Conservation (phyloP, 75 land plant species). For the Gnetum montanum region DNA sequence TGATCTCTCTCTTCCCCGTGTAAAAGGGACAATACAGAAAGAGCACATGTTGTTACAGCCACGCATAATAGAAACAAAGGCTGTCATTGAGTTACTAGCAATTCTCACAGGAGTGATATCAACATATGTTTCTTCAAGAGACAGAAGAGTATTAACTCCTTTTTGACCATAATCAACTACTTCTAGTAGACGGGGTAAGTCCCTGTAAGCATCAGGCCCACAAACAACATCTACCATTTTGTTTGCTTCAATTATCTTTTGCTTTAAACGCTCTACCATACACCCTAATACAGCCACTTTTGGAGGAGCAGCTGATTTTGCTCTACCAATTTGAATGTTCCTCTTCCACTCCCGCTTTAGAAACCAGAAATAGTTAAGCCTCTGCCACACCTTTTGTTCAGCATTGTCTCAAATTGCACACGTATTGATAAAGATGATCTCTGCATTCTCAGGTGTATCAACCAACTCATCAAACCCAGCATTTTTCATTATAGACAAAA, state of each 20-base stretch:
- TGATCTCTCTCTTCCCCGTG: constrained; percentile 95
- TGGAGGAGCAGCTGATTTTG: constrained; percentile 53
- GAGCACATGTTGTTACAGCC: constrained; percentile 99
- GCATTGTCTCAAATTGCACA: constrained; percentile 99
- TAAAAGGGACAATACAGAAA: constrained; percentile 97
- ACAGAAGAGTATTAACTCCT: constrained; percentile 92
- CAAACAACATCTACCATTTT: constrained; percentile 99
- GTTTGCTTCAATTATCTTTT: constrained; percentile 89
- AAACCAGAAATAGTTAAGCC: constrained; percentile 97
- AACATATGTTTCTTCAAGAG: constrained; percentile 97
- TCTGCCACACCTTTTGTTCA: constrained; percentile 95
- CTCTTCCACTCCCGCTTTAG: constrained; percentile 72
- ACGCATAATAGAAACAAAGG: constrained; percentile 98
- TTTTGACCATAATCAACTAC: constrained; percentile 90
- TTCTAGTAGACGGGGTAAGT: constrained; percentile 75
- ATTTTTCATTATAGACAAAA: constrained; percentile 83
- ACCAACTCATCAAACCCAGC: constrained; percentile 79
- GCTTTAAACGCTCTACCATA: constrained; percentile 98
- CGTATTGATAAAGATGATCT: constrained; percentile 92
- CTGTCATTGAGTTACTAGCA: constrained; percentile 77
- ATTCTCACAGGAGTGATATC: constrained; percentile 94
- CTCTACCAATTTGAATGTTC: constrained; percentile 36
- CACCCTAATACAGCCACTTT: constrained; percentile 96
- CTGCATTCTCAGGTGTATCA: constrained; percentile 73
- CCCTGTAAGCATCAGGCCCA: constrained; percentile 97